phyloP scores from a whole-genome alignment of 2,329 filamentous ascomycete genomes.

The Colletotrichum sp. region DNA sequence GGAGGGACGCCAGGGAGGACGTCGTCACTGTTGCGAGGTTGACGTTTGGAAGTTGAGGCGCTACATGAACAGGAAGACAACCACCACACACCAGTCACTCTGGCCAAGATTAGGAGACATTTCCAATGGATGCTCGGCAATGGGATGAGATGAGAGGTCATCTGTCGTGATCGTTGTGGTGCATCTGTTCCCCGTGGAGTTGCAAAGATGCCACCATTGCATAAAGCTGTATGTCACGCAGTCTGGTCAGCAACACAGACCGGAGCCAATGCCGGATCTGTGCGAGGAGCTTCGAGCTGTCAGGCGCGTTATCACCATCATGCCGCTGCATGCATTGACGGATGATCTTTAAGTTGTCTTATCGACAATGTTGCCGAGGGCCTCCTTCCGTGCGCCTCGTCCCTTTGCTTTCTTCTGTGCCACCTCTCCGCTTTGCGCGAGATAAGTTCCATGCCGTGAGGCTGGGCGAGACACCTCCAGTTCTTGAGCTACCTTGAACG shows the following conservation, averaged over 20 bases:
- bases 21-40: slow-evolving; percentile 11
- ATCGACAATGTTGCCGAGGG: not conserved
- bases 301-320: not conserved
- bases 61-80: not conserved
- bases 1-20: slow-evolving; percentile 15
- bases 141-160: not conserved
- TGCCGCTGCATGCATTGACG: not conserved
- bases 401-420: not conserved
- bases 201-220: not conserved
- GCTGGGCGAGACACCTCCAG: not conserved
- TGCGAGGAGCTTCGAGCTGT: slow-evolving; percentile 1
- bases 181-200: not conserved
- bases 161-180: not conserved
- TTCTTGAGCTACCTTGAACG: not conserved
- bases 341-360: not conserved
- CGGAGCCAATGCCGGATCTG: not conserved
- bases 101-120: not conserved
- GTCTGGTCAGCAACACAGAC: not conserved
- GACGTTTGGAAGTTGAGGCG: slow-evolving; percentile 3
- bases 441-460: not conserved
- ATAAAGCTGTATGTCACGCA: not conserved
- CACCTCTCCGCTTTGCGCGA: not conserved
- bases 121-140: not conserved
- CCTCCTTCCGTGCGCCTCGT: not conserved
- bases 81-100: not conserved